Evolutionary conservation across 2,329 filamentous ascomycete genomes (phyloP).

Genomic region (Penicillium sp.): DNA sequence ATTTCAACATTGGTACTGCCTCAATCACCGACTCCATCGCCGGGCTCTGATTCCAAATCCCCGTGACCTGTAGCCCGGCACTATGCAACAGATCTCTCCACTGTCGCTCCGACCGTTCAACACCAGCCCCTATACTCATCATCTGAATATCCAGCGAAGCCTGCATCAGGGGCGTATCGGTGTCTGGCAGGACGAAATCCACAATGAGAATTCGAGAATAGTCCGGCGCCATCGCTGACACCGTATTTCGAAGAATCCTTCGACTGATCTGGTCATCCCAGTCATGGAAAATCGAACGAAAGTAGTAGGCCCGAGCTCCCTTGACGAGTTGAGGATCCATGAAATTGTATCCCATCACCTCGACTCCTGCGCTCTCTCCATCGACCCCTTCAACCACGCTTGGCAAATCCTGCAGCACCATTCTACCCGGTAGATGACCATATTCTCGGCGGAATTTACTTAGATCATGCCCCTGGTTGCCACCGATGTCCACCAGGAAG

Average conservation of each 20-base stretch:
- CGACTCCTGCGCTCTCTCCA: slow-evolving; percentile 17
- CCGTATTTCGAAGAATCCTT: slow-evolving; percentile 33
- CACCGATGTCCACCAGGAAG: slow-evolving; percentile 45
- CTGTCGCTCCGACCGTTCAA: slow-evolving; percentile 34
- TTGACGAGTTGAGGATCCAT: slow-evolving; percentile 34
- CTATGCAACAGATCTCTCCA: slow-evolving; percentile 31
- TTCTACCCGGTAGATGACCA: slow-evolving; percentile 31
- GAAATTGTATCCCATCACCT: slow-evolving; percentile 37
- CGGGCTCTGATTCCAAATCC: slow-evolving; percentile 28
- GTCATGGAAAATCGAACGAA: slow-evolving; percentile 40
- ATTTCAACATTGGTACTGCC: slow-evolving; percentile 16
- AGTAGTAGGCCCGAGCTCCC: slow-evolving; percentile 37
- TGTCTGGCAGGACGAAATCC: slow-evolving; percentile 37
- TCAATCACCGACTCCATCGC: slow-evolving; percentile 34
- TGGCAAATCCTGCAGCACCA: slow-evolving; percentile 45
- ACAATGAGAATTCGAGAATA: slow-evolving; percentile 37
- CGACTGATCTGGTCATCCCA: slow-evolving; percentile 37
- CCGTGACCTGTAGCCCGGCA: slow-evolving; percentile 30
- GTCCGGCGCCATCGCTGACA: slow-evolving; percentile 30
- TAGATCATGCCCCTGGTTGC: slow-evolving; percentile 42
- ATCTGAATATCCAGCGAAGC: slow-evolving; percentile 38
- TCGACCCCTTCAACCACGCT: slow-evolving; percentile 18
- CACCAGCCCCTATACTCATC: slow-evolving; percentile 38
- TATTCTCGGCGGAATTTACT: slow-evolving; percentile 31
- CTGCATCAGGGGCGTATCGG: slow-evolving; percentile 27